phyloP scores from a whole-genome alignment of 2,329 filamentous ascomycete species.

The Pezizomycotina sp. region DNA sequence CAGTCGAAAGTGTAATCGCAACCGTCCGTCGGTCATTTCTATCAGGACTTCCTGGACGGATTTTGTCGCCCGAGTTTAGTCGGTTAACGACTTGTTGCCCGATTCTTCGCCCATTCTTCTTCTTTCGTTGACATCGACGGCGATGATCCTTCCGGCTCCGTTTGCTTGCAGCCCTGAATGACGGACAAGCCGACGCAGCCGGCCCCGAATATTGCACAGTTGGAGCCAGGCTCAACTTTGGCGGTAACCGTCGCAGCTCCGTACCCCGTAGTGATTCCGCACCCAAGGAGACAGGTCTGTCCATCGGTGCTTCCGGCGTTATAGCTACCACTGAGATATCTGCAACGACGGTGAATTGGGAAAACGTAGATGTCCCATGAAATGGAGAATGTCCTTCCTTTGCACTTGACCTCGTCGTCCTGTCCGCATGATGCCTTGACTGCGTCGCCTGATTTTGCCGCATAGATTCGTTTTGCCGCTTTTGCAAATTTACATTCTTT shows the following conservation, averaged over 20 bases:
- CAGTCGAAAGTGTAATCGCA: conserved; percentile 99
- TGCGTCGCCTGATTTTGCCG: conserved; percentile 1
- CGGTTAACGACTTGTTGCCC: no score
- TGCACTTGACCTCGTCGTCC: conserved; percentile 74
- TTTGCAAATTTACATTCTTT: conserved; percentile 98
- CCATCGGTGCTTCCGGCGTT: conserved; percentile 78
- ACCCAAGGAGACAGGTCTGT: conserved; percentile 87
- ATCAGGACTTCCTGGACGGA: conserved; percentile 82
- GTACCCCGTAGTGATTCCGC: conserved; percentile 96
- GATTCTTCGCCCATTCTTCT: conserved; percentile 88
- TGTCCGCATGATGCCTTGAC: conserved; percentile 75
- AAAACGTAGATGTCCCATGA: conserved; percentile 99
- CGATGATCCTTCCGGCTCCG: conserved; percentile 63
- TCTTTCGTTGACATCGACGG: conserved; percentile 73
- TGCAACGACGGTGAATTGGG: conserved; percentile 94
- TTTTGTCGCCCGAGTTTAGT: conserved; percentile 60
- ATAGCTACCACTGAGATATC: conserved; percentile 97
- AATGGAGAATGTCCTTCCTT: conserved; percentile 92
- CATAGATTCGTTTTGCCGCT: conserved; percentile 92
- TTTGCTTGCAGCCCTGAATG: conserved; percentile 79
- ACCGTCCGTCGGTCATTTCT: conserved; percentile 93
- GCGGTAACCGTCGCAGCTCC: conserved; percentile 81
- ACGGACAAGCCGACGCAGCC: conserved; percentile 92
- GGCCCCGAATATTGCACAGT: conserved; percentile 81
- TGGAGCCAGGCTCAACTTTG: conserved; percentile 75